Conservation (phyloP, 2,329 filamentous ascomycete genomes). For the Samsoniella hepiali region DNA sequence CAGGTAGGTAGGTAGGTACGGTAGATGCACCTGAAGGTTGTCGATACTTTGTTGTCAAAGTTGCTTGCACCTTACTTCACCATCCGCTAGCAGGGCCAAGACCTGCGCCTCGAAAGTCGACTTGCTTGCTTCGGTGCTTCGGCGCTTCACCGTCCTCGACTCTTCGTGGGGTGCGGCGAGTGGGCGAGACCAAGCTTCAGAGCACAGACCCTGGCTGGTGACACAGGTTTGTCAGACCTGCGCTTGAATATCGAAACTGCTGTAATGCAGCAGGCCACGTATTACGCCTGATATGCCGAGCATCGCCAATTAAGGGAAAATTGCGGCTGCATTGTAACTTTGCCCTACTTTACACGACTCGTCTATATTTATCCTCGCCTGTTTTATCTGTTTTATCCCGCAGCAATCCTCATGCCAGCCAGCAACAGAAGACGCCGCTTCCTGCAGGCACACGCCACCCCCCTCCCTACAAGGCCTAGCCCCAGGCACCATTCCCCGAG, state of each 20-base stretch:
- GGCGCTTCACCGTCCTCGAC: neutral
- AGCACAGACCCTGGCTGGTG: neutral
- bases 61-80: neutral
- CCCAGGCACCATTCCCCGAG: slow-evolving; percentile 14
- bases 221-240: neutral
- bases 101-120: neutral
- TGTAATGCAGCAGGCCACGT: neutral
- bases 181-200: neutral
- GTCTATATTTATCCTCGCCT: slow-evolving; percentile 13
- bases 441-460: neutral
- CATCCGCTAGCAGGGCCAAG: neutral
- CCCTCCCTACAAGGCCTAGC: slow-evolving; percentile 2
- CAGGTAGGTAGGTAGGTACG: too few species aligned
- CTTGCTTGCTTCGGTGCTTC: neutral
- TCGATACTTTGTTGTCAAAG: too few species aligned
- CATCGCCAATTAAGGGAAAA: neutral
- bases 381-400: slow-evolving; percentile 13
- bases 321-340: neutral
- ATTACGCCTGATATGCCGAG: neutral
- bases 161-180: neutral
- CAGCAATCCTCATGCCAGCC: neutral
- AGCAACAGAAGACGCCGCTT: neutral
- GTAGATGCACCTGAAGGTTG: too few species aligned
- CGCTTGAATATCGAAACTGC: neutral
- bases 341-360: slow-evolving; percentile 5